phyloP scores from a whole-genome alignment of 2,329 filamentous ascomycete genomes.

The Exophiala dermatitidis region DNA sequence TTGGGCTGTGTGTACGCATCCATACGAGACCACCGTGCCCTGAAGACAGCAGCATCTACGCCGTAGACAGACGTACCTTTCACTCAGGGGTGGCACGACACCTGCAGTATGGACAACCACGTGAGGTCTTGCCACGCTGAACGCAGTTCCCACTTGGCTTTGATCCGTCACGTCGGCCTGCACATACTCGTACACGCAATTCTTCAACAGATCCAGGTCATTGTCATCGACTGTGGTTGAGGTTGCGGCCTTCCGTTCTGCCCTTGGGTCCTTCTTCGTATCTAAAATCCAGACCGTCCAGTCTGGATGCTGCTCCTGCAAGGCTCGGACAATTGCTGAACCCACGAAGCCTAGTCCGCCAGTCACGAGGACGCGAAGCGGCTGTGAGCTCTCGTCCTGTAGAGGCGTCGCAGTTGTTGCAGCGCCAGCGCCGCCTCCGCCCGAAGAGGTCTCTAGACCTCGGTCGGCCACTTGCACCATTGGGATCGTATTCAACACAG shows the following conservation, averaged over 20 bases:
- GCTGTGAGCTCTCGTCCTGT: background rate
- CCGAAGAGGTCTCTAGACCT: background rate
- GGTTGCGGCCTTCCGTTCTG: background rate
- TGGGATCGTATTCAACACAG: too few relatives aligned
- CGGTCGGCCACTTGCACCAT: background rate
- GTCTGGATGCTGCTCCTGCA: constrained; percentile 33
- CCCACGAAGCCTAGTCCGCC: constrained; percentile 38
- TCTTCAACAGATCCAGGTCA: constrained; percentile 6
- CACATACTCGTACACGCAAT: constrained; percentile 13
- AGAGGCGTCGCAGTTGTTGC: background rate
- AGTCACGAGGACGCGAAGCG: constrained; percentile 31
- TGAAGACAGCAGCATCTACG: background rate
- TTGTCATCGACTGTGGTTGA: background rate
- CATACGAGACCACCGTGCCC: background rate
- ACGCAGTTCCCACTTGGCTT: constrained; percentile 29
- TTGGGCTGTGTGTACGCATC: background rate
- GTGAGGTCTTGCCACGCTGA: constrained; percentile 40
- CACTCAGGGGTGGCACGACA: constrained; percentile 36
- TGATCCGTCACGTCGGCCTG: constrained; percentile 31
- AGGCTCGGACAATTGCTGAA: constrained; percentile 33
- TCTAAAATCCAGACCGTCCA: constrained; percentile 36
- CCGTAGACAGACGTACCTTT: constrained; percentile 26
- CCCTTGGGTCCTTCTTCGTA: constrained; percentile 17
- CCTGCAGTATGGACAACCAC: constrained; percentile 51
- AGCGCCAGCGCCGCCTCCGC: background rate